These are phyloP conservation scores for Boletus coffeatus DNA, from an alignment of 1,284 basidiomycete species.

Conservation along the genomic window DNA sequence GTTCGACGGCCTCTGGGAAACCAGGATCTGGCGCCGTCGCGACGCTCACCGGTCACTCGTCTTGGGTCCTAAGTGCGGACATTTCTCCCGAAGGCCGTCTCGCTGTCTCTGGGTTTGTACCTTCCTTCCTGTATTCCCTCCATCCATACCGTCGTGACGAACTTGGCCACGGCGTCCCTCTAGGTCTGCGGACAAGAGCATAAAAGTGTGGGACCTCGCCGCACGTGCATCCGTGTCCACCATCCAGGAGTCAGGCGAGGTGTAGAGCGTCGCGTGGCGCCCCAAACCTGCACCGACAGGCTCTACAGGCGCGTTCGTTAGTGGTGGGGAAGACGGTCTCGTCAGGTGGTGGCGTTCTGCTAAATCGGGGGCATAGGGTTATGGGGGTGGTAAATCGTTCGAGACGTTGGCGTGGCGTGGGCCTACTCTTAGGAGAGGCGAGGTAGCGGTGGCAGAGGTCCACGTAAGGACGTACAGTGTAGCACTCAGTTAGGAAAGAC, in stretches of 20 bases:
- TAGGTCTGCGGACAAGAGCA: conserved; percentile 79
- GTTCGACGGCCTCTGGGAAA: conserved; percentile 48
- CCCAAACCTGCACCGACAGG: conserved; percentile 53
- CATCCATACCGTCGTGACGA: neutral
- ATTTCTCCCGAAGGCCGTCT: conserved; percentile 76
- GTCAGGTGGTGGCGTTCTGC: conserved; percentile 76
- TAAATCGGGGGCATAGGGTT: conserved; percentile 32
- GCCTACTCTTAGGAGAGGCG: too few species aligned
- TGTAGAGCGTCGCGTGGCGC: conserved; percentile 84
- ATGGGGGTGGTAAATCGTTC: too few species aligned
- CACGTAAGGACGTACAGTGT: too few species aligned
- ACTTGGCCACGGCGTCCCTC: neutral
- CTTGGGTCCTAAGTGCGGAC: conserved; percentile 79
- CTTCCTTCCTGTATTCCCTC: neutral
- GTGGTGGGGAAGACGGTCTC: conserved; percentile 74
- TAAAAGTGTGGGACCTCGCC: conserved; percentile 85
- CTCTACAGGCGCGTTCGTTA: conserved; percentile 66
- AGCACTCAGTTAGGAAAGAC: too few species aligned
- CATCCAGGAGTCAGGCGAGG: conserved; percentile 70
- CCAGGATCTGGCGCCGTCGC: conserved; percentile 74
- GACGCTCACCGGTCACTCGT: conserved; percentile 76
- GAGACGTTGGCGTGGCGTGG: too few species aligned
- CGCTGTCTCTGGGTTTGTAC: conserved; percentile 69
- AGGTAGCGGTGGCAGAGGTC: too few species aligned
- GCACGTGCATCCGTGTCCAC: conserved; percentile 76